Conservation (phyloP, 2,329 filamentous ascomycete genomes). For the Penicillium sp. region DNA sequence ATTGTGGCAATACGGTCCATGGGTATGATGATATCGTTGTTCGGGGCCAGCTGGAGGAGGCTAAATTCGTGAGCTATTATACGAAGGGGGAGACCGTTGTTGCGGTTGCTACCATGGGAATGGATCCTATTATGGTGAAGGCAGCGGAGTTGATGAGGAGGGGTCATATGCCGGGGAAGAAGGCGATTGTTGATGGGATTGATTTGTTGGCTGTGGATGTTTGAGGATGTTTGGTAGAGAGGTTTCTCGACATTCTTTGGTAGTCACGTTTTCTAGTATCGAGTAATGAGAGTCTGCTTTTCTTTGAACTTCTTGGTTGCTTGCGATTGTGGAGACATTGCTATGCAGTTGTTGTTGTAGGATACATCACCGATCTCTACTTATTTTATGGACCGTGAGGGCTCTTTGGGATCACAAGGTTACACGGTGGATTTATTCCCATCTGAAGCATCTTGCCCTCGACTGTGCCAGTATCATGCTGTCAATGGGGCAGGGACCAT, state of each 20-base stretch:
- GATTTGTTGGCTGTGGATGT: constrained; percentile 44
- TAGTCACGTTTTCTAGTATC: neutral
- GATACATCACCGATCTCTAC: no score
- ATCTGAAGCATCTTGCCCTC: neutral
- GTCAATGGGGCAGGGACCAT: no score
- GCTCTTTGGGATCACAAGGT: no score
- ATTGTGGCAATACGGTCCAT: constrained; percentile 82
- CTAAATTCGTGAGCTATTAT: constrained; percentile 89
- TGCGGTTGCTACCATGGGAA: constrained; percentile 87
- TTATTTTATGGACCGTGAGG: no score
- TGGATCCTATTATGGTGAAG: constrained; percentile 84
- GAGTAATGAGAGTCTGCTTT: no score
- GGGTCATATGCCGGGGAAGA: constrained; percentile 81
- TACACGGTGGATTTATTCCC: neutral
- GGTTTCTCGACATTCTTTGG: neutral
- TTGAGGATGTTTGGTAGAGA: constrained; percentile 7
- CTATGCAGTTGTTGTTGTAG: no score
- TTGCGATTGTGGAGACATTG: no score
- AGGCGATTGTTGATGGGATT: constrained; percentile 64
- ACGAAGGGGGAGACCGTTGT: constrained; percentile 83
- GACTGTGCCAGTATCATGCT: no score
- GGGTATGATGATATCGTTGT: constrained; percentile 88
- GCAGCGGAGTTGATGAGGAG: constrained; percentile 81
- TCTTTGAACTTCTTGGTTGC: no score
- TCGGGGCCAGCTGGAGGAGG: constrained; percentile 73